phyloP scores from a whole-genome alignment of 352 stramenopile genomes.

The Pythium apleroticum region DNA sequence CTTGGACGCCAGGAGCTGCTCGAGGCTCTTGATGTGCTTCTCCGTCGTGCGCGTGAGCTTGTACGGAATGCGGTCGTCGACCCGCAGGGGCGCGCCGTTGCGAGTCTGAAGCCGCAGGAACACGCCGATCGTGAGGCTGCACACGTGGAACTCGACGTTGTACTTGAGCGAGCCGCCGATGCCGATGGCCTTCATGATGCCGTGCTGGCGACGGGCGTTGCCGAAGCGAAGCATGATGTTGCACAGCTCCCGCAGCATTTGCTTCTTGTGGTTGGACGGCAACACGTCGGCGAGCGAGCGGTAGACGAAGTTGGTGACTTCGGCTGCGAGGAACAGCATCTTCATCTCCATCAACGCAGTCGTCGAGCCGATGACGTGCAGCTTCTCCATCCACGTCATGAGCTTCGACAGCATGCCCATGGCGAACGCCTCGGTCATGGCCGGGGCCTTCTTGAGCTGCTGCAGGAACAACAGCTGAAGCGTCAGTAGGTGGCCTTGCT shows the following conservation, averaged over 20 bases:
- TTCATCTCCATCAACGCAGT: conserved; percentile 79
- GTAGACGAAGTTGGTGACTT: conserved; percentile 74
- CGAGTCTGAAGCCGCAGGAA: conserved; percentile 82
- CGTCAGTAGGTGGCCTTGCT: conserved; percentile 74
- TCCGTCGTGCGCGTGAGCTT: conserved; percentile 82
- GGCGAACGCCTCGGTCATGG: conserved; percentile 65
- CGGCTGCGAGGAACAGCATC: conserved; percentile 74
- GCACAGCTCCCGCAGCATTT: conserved; percentile 68
- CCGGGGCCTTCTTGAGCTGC: conserved; percentile 57
- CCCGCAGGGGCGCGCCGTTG: conserved; percentile 60
- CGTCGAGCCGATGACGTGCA: conserved; percentile 36
- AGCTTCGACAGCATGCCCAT: conserved; percentile 72
- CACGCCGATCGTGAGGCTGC: conserved; percentile 64
- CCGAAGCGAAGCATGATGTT: conserved; percentile 63
- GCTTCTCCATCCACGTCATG: conserved; percentile 71
- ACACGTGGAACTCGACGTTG: conserved; percentile 78
- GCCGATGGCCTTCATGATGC: conserved; percentile 85
- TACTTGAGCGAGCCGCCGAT: conserved; percentile 75
- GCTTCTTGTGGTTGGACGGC: conserved; percentile 67
- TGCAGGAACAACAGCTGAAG: conserved; percentile 79
- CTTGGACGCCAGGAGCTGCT: conserved; percentile 73
- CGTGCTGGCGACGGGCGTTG: conserved; percentile 71
- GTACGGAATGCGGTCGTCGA: conserved; percentile 74
- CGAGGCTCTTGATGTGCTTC: conserved; percentile 70
- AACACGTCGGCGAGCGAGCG: conserved; percentile 57